Conservation (phyloP, 331 rosid species). For the Ulmus americana region DNA sequence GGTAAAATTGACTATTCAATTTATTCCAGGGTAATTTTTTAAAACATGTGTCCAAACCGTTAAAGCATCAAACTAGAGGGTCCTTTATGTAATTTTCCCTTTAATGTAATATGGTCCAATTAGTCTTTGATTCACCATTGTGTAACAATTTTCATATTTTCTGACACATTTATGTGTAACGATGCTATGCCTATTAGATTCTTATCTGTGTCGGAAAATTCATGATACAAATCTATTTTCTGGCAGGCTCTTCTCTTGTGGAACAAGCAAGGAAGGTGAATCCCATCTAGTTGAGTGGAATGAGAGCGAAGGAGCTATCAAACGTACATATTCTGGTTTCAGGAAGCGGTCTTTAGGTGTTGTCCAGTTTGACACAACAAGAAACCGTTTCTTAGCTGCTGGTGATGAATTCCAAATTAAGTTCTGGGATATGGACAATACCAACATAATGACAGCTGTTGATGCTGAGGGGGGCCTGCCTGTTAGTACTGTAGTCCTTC, state of each 20-base stretch:
- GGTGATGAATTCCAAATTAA: conserved; percentile 43
- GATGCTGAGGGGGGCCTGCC: conserved; percentile 44
- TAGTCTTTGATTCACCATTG: too few relatives aligned
- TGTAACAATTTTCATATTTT: too few relatives aligned
- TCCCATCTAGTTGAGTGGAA: conserved; percentile 49
- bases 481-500: conserved; percentile 23
- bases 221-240: not conserved
- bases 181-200: too few relatives aligned
- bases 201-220: too few relatives aligned
- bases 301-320: conserved; percentile 45
- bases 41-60: too few relatives aligned
- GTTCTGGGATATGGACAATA: conserved; percentile 47
- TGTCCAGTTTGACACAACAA: conserved; percentile 45
- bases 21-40: too few relatives aligned
- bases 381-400: conserved; percentile 42
- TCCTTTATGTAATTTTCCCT: too few relatives aligned
- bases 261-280: conserved; percentile 44
- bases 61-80: too few relatives aligned
- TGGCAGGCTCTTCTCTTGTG: conserved; percentile 41
- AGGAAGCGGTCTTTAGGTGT: conserved; percentile 38
- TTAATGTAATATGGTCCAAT: too few relatives aligned
- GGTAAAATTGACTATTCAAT: too few relatives aligned
- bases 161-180: too few relatives aligned
- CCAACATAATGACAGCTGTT: conserved; percentile 28
- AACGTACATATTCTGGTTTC: conserved; percentile 37